Conservation (phyloP, 495 filamentous ascomycete species). For the Bathelium albidoporum region DNA sequence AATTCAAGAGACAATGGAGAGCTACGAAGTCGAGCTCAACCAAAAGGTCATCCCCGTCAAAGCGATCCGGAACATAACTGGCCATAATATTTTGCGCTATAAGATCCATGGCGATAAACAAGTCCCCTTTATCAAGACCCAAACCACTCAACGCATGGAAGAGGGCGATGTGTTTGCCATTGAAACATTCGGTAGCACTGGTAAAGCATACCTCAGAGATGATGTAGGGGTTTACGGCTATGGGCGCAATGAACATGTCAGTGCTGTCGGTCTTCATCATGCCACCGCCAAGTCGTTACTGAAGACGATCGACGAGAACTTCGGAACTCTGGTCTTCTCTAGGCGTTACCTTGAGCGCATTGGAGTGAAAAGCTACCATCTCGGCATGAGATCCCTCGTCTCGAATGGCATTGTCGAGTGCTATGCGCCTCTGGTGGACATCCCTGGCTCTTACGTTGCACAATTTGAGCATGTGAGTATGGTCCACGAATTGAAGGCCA, state of each 20-base stretch:
- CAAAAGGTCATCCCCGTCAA: constrained; percentile 74
- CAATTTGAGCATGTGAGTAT: constrained; percentile 52
- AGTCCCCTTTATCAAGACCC: constrained; percentile 78
- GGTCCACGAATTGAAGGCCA: neutral
- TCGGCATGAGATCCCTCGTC: constrained; percentile 45
- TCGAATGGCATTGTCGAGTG: constrained; percentile 44
- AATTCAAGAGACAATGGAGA: constrained; percentile 85
- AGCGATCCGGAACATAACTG: constrained; percentile 77
- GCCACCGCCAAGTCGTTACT: constrained; percentile 72
- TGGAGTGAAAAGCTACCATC: constrained; percentile 78
- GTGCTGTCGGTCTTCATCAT: constrained; percentile 41
- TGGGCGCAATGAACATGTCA: constrained; percentile 55
- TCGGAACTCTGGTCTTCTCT: constrained; percentile 79
- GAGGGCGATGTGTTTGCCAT: constrained; percentile 90
- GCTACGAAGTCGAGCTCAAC: constrained; percentile 71
- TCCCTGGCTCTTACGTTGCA: constrained; percentile 47
- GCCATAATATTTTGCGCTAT: constrained; percentile 78
- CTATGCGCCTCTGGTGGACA: constrained; percentile 45
- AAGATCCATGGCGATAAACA: constrained; percentile 84
- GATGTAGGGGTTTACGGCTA: constrained; percentile 45
- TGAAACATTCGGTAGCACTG: constrained; percentile 88
- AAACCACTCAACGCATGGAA: constrained; percentile 70
- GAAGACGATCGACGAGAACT: constrained; percentile 85
- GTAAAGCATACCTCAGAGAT: constrained; percentile 73
- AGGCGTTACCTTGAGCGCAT: constrained; percentile 76